Evolutionary conservation across 192 early-diverging fungal genomes (phyloP).

Genomic region (Thamnidium elegans): DNA sequence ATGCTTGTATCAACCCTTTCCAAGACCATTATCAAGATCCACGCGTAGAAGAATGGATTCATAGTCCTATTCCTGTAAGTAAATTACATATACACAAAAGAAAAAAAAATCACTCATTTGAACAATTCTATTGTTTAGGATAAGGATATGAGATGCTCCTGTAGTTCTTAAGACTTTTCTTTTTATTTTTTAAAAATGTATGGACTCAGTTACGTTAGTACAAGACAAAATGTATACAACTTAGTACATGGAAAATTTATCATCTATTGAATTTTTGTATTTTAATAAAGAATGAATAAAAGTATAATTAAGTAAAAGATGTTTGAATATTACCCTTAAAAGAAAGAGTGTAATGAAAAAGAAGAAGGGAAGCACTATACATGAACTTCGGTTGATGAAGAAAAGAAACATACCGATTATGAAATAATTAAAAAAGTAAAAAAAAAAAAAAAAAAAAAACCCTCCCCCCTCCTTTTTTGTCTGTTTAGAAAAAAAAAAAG

Average conservation of each 20-base stretch:
- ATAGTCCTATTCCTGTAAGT: conserved; percentile 32
- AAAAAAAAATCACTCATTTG: not conserved
- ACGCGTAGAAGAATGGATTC: conserved; percentile 16
- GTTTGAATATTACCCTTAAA: not conserved
- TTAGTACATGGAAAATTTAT: too few species aligned
- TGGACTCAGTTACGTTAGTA: too few species aligned
- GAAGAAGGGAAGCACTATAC: conserved; percentile 11
- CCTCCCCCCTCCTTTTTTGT: too few species aligned
- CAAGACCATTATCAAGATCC: conserved; percentile 38
- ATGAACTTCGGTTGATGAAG: conserved; percentile 12
- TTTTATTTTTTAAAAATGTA: too few species aligned
- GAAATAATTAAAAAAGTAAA: conserved; percentile 13
- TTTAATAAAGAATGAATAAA: too few species aligned
- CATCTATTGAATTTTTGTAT: too few species aligned
- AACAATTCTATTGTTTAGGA: not conserved
- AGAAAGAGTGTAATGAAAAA: conserved; percentile 3
- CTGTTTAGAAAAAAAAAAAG: not conserved
- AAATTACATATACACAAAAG: not conserved
- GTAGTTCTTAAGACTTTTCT: not conserved
- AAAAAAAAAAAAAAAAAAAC: conserved; percentile 15
- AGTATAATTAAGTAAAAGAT: too few species aligned
- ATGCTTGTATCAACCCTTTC: conserved; percentile 56
- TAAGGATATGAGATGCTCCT: conserved; percentile 15
- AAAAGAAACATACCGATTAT: conserved; percentile 9
- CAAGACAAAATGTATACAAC: too few species aligned